phyloP scores from a whole-genome alignment of 75 land plant genomes.

The Picea sitchensis region DNA sequence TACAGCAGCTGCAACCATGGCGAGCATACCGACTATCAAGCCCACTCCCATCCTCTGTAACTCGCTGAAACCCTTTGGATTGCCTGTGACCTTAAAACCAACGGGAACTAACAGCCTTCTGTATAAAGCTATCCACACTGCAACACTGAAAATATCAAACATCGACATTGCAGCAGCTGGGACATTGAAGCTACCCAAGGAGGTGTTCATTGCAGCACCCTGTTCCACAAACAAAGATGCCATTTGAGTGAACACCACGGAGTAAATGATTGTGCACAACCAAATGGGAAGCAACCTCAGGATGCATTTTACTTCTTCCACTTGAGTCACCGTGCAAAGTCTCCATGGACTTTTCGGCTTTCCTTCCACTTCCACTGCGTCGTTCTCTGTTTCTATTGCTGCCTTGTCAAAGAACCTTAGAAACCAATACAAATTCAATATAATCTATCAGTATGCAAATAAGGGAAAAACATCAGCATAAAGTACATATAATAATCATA shows the following conservation, averaged over 20 bases:
- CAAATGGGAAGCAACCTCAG: constrained; percentile 56
- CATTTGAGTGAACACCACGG: constrained; percentile 62
- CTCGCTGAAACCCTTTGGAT: constrained; percentile 33
- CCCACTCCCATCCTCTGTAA: constrained; percentile 74
- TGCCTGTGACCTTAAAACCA: constrained; percentile 16
- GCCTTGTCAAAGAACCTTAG: constrained; percentile 69
- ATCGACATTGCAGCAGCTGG: constrained; percentile 72
- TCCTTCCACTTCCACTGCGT: constrained; percentile 1
- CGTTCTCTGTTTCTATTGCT: constrained; percentile 27
- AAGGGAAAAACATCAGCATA: background rate
- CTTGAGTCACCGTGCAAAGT: constrained; percentile 62
- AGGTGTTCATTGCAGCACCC: constrained; percentile 64
- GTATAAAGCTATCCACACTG: constrained; percentile 46
- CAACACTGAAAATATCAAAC: constrained; percentile 53
- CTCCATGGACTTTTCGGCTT: constrained; percentile 41
- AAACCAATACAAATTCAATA: background rate
- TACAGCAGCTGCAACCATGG: constrained; percentile 58
- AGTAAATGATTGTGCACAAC: constrained; percentile 58
- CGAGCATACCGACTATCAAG: constrained; percentile 44
- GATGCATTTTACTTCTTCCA: constrained; percentile 70
- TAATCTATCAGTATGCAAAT: background rate
- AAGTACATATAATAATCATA: background rate
- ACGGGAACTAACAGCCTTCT: constrained; percentile 40
- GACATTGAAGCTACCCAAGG: constrained; percentile 39
- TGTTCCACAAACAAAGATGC: constrained; percentile 67